Base-by-base conservation (phyloP, 106 monocot species). In the Posidonia australis region DNA sequence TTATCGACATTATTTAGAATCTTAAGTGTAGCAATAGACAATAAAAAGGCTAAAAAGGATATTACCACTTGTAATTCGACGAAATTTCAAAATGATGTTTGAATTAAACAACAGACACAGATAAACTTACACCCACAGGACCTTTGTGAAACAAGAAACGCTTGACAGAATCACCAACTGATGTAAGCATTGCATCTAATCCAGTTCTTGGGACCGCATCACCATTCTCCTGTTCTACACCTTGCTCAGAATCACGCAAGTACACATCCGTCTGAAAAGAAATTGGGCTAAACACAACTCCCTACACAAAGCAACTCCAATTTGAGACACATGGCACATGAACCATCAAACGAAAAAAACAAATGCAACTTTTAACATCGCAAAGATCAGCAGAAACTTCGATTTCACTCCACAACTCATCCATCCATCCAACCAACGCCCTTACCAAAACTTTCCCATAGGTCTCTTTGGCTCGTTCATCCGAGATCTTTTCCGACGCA, bases 381-480 rank as follows among this genome's bases (percentile, higher is more conserved):
- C 44, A 44, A 43, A 20, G 5, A 16, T 46, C 44, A 12, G 5
- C 16, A 57, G 55, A 55, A 41, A 57, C 6, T 18, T 0, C 10
- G 44, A 4, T 2, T 7, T 4, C 36, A 7, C 36, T 36, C 7
- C 7, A 36, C 36, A 36, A 36, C 36, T 36, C 36, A 36, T 36
- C 36, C 36, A 36, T 36, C 36, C 36, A 36, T 4, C 7, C 36
- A 36, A 36, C 2, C 36, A 36, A 36, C 36, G 7, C 48, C 65
- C 83, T 49, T 46, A 88, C 96, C 47, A 91, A 74, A 61, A 87
- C 45, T 77, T 90, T 85, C 17, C 82, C 96, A 44, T 98, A 98
- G 16, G 85, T 75, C 11, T 84, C 91, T 71, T 83, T 87, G 3
- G 96, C 82, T 57, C 70, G 63, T 28, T 82, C 83, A 41, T 87